phyloP scores from a whole-genome alignment of 1,139 yeast species.

The Lodderomyces theae region DNA sequence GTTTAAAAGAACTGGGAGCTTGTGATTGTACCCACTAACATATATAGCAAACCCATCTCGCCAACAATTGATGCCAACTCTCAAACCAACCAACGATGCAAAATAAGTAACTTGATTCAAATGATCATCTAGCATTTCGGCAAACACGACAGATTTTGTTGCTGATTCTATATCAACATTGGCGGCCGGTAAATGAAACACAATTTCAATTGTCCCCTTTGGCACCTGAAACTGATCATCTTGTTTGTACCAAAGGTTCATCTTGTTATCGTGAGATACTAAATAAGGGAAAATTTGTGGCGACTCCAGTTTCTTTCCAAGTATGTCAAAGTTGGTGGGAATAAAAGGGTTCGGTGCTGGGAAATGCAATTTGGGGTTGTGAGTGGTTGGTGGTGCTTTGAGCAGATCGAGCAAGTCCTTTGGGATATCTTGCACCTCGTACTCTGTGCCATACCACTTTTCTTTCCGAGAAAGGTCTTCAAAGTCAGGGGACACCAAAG shows the following conservation, averaged over 20 bases:
- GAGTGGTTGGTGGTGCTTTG: not conserved
- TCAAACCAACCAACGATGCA: slow-evolving; percentile 79
- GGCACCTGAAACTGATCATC: slow-evolving; percentile 92
- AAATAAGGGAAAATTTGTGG: slow-evolving; percentile 40
- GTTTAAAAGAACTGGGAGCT: slow-evolving; percentile 59
- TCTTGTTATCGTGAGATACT: slow-evolving; percentile 30
- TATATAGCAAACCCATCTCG: slow-evolving; percentile 71
- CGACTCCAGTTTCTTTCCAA: slow-evolving; percentile 30
- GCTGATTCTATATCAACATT: slow-evolving; percentile 55
- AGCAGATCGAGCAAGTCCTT: slow-evolving; percentile 24
- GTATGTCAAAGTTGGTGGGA: slow-evolving; percentile 70
- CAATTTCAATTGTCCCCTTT: slow-evolving; percentile 67
- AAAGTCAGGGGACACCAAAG: slow-evolving; percentile 52
- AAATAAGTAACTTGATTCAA: slow-evolving; percentile 77
- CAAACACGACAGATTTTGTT: slow-evolving; percentile 58
- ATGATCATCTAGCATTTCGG: slow-evolving; percentile 71
- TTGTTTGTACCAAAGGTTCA: slow-evolving; percentile 79
- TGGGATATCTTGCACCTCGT: slow-evolving; percentile 49
- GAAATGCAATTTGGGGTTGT: slow-evolving; percentile 40
- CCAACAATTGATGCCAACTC: slow-evolving; percentile 54
- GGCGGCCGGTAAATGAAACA: slow-evolving; percentile 65
- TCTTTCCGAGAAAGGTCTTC: slow-evolving; percentile 49
- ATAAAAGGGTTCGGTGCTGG: slow-evolving; percentile 78
- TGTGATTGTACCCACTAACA: slow-evolving; percentile 81
- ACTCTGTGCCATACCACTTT: slow-evolving; percentile 90